These are phyloP conservation scores for Cercospora janseana DNA, from an alignment of 2,329 filamentous ascomycete genomes.

Conservation along the genomic window DNA sequence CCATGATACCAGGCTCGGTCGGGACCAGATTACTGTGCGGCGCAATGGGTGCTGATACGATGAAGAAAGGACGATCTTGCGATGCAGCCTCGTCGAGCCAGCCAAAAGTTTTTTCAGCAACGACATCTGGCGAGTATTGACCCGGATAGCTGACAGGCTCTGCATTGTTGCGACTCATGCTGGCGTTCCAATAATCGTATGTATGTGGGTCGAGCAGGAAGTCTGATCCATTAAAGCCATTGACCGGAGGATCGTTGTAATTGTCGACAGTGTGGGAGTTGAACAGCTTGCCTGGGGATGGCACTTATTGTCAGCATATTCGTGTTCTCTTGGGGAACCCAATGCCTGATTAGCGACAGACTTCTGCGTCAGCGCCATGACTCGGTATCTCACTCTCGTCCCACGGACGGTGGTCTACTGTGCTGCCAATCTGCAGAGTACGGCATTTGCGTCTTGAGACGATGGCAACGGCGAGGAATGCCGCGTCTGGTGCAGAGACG, in stretches of 20 bases:
- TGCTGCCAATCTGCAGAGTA: too few species aligned
- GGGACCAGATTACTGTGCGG: conserved; percentile 32
- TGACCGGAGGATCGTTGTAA: conserved; percentile 58
- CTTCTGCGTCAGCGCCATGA: too few species aligned
- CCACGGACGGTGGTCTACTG: too few species aligned
- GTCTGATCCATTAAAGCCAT: conserved; percentile 57
- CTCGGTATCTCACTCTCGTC: too few species aligned
- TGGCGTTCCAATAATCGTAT: conserved; percentile 64
- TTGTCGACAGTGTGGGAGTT: conserved; percentile 60
- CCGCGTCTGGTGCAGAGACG: too few species aligned
- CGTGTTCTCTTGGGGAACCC: background rate
- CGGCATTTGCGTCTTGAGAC: too few species aligned
- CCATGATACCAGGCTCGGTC: conserved; percentile 14
- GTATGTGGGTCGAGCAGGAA: conserved; percentile 61
- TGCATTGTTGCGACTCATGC: conserved; percentile 35
- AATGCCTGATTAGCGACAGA: too few species aligned
- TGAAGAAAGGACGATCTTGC: conserved; percentile 32
- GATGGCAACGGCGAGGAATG: too few species aligned
- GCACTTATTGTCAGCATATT: conserved; percentile 55
- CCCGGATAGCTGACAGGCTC: conserved; percentile 58
- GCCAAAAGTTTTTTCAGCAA: conserved; percentile 58
- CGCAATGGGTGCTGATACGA: conserved; percentile 35
- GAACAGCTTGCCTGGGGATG: conserved; percentile 57
- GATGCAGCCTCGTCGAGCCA: conserved; percentile 50
- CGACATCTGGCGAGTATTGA: conserved; percentile 58